Evolutionary conservation across 2,329 filamentous ascomycete genomes (phyloP), one percentile per base, ranked within the genome.

Genomic region (Xylaria sp.): DNA sequence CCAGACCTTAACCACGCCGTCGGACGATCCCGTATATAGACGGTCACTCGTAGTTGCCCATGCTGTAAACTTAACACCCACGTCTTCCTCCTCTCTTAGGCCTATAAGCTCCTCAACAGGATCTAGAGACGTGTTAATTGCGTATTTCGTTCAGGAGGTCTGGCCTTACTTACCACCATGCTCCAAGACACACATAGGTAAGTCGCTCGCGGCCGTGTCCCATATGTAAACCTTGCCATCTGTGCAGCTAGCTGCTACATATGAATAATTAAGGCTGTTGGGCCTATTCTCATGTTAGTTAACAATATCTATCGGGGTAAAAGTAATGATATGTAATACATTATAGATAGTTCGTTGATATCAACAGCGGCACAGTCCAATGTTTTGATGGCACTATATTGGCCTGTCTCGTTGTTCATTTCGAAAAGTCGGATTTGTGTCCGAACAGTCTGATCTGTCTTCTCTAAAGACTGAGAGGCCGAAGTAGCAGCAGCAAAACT

Each of bases 1-100:
- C 88, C 88, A 90, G 1, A 87, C 86, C 66, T 87, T 89, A 17
- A 90, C 81, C 0, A 85, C 80, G 1, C 88, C 88, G 67, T 90
- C 88, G 1, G 88, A 89, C 0, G 86, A 87, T 0, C 88, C 88
- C 0, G 87, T 90, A 69, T 90, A 90, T 49, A 90, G 82, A 0
- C 87, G 82, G 61, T 88, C 85, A 0, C 80, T 75, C 0, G 83
- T 85, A 17, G 79, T 82, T 0, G 86, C 88, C 88, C 88, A 90
- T 3, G 87, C 84, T 0, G 84, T 84, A 69, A 90, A 90, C 72
- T 89, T 90, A 47, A 90, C 86, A 1, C 88, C 88, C 0, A 85
- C 85, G 65, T 90, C 88, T 57, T 87, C 86, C 9, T 79, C 77
- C 64, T 88, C 86, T 13, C 84, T 77, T 42, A 86, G 81, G 0